These are phyloP conservation scores for Melampsora abietis-canadensis DNA, from an alignment of 1,284 basidiomycete genomes.

Conservation along the genomic window DNA sequence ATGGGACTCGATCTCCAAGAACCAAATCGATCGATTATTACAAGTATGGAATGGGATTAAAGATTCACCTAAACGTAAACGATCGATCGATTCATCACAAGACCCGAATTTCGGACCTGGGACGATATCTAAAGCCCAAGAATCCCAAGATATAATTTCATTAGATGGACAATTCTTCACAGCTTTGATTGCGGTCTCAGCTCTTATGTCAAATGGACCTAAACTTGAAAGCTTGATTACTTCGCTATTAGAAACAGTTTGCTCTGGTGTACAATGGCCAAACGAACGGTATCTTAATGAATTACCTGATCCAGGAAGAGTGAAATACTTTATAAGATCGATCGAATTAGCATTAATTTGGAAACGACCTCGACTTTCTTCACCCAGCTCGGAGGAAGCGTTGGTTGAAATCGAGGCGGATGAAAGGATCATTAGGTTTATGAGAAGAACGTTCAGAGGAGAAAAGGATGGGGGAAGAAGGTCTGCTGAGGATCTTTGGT, in stretches of 20 bases:
- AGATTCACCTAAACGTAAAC: not conserved
- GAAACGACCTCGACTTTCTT: conserved; percentile 3
- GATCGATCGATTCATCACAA: not conserved
- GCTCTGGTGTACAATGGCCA: too few species aligned
- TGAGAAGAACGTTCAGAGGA: conserved; percentile 12
- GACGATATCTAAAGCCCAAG: not conserved
- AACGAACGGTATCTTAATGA: not conserved
- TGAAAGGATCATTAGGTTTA: conserved; percentile 24
- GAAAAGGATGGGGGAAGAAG: conserved; percentile 2
- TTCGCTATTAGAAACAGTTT: conserved; percentile 1
- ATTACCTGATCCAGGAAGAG: conserved; percentile 21
- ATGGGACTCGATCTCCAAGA: conserved; percentile 15
- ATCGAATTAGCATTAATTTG: conserved; percentile 22
- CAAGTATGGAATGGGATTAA: conserved; percentile 22
- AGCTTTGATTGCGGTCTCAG: conserved; percentile 19
- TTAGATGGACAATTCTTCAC: conserved; percentile 29
- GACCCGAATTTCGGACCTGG: not conserved
- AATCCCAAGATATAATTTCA: conserved; percentile 6
- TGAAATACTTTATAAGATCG: conserved; percentile 22
- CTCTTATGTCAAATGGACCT: not conserved
- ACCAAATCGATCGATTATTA: conserved; percentile 4
- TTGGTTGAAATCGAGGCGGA: not conserved
- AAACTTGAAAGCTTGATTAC: not conserved
- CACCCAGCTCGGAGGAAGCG: too few species aligned
- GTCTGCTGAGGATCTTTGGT: conserved; percentile 17